Conservation (phyloP, 1,139 yeast genomes). For the Magnusiomyces suaveolens region DNA sequence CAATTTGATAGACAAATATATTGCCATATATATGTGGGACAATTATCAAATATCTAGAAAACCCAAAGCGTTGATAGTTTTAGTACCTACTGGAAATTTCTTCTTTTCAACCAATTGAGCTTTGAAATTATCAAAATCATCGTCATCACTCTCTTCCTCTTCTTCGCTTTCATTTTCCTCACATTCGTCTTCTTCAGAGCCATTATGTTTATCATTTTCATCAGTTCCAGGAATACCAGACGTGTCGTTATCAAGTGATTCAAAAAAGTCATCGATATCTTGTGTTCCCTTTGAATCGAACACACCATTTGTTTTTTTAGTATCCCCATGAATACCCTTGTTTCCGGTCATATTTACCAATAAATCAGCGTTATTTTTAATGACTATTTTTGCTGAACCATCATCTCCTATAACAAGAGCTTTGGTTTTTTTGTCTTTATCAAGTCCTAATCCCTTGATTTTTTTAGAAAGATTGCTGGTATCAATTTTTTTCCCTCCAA, state of each 20-base stretch:
- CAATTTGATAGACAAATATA: background rate
- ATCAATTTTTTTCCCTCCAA: background rate
- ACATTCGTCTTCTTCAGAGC: background rate
- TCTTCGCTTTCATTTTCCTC: background rate
- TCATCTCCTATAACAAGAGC: background rate
- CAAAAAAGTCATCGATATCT: background rate
- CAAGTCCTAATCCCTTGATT: background rate
- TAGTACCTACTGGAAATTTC: background rate
- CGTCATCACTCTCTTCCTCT: background rate
- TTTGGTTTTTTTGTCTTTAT: conserved; percentile 1
- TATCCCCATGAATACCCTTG: background rate
- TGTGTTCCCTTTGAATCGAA: background rate
- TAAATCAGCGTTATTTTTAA: no score
- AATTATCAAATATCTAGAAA: background rate
- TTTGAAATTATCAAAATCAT: background rate
- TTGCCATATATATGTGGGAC: background rate
- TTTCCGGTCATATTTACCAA: background rate
- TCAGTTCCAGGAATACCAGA: background rate
- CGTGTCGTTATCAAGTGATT: background rate
- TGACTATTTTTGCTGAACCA: background rate
- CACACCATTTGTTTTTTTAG: background rate
- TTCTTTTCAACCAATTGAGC: background rate
- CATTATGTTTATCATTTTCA: background rate
- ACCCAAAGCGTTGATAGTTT: background rate
- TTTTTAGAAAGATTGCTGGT: background rate